Percentiles rank a stretch among this genome's conserved stretches.
phyloP scores from a whole-genome alignment of 495 filamentous ascomycete genomes.

The Parathielavia appendiculata region DNA sequence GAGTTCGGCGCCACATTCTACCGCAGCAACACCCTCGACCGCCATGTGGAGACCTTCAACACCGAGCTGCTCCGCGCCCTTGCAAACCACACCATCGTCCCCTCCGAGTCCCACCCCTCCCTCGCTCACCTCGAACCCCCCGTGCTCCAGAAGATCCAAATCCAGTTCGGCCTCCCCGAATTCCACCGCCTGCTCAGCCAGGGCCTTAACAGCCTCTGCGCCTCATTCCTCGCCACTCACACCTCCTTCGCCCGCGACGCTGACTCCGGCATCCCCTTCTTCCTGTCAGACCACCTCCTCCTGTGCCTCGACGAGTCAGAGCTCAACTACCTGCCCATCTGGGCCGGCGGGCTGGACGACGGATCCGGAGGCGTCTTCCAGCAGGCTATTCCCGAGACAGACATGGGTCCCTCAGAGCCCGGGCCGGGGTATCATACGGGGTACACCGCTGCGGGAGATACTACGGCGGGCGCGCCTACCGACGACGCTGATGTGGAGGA shows the following conservation, averaged over 20 bases:
- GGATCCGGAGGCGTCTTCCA: slow-evolving; percentile 45
- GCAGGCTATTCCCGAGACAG: slow-evolving; percentile 32
- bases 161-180: background rate
- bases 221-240: slow-evolving; percentile 3
- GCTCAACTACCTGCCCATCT: slow-evolving; percentile 42
- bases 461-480: slow-evolving; percentile 21
- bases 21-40: background rate
- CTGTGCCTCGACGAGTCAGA: slow-evolving; percentile 35
- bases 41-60: background rate
- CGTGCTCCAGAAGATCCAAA: background rate
- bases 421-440: slow-evolving; percentile 45
- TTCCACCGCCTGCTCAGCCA: background rate
- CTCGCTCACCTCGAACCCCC: background rate
- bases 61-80: background rate
- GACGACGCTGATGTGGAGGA: background rate
- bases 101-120: background rate
- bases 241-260: background rate
- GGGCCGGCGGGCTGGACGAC: slow-evolving; percentile 45
- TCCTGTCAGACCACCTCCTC: slow-evolving; percentile 32
- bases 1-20: background rate
- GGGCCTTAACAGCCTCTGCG: background rate
- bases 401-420: slow-evolving; percentile 40
- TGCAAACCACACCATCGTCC: background rate
- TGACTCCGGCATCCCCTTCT: slow-evolving; percentile 17
- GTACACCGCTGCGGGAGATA: slow-evolving; percentile 31